A percentile compares a stretch with the other conserved stretches of the same genome.
phyloP scores from a whole-genome alignment of 495 filamentous ascomycete genomes.

The Penicillium diatomitis region DNA sequence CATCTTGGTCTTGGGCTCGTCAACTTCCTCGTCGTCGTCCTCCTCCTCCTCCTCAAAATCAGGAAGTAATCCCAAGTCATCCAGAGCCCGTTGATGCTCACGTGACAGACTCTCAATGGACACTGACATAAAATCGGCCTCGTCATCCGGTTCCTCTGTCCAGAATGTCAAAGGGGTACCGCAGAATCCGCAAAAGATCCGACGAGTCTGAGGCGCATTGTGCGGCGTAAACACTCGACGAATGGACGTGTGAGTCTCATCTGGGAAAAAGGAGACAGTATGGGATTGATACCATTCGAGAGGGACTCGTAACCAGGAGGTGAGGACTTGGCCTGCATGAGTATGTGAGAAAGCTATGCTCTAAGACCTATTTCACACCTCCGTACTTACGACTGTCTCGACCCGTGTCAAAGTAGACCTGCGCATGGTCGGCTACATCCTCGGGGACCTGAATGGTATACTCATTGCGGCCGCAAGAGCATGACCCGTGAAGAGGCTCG shows the following conservation, averaged over 20 bases:
- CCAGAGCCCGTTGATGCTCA: slow-evolving; percentile 57
- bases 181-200: slow-evolving; percentile 85
- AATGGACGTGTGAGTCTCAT: slow-evolving; percentile 67
- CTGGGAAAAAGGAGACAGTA: slow-evolving; percentile 63
- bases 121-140: slow-evolving; percentile 66
- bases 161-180: slow-evolving; percentile 74
- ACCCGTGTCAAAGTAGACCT: slow-evolving; percentile 62
- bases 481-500: slow-evolving; percentile 59
- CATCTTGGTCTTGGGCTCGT: slow-evolving; percentile 2
- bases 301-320: slow-evolving; percentile 73
- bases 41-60: slow-evolving; percentile 13
- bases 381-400: slow-evolving; percentile 51
- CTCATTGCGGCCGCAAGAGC: slow-evolving; percentile 76
- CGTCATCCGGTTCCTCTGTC: slow-evolving; percentile 58
- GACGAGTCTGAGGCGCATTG: slow-evolving; percentile 48
- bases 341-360: slow-evolving; percentile 7
- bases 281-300: slow-evolving; percentile 63
- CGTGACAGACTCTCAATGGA: slow-evolving; percentile 61
- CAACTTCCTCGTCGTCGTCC: slow-evolving; percentile 24
- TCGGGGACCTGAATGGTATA: slow-evolving; percentile 64
- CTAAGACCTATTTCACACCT: background rate
- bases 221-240: slow-evolving; percentile 58
- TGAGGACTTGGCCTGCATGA: slow-evolving; percentile 58
- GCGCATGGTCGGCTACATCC: slow-evolving; percentile 42
- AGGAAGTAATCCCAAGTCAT: slow-evolving; percentile 58